Base-by-base conservation (phyloP, 2,329 filamentous ascomycete species). In the Trichothecium sympodiale region DNA sequence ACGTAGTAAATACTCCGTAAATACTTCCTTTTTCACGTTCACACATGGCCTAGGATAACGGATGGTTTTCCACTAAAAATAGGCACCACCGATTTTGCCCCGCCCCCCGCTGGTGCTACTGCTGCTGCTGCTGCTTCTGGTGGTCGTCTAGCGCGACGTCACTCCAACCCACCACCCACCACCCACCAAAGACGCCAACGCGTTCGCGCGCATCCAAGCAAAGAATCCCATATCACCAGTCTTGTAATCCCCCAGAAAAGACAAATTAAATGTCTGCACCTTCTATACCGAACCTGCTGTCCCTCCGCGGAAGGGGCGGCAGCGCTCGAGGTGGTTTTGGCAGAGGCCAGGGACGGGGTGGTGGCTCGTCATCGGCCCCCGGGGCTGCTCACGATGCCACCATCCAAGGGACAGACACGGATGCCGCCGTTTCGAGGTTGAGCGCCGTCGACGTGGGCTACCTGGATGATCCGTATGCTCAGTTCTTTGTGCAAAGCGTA, bases 391-490 rank as follows among this genome's bases (percentile, higher is more conserved):
- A 80, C 46, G 88, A 96, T 58, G 66, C 70, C 40, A 73, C 81
- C 29, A 80, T 98, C 38, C 89, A 94, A 57, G 77, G 79, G 43
- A 98, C 91, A 3, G 91, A 98, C 59, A 79, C 80, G 41, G 91
- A 98, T 63, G 91, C 91, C 17, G 85, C 85, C 40, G 77, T 86
- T 29, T 94, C 87, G 20, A 76, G 91, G 26, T 64, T 94, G 57
- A 96, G 88, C 55, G 89, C 89, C 10, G 86, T 96, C 13, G 74
- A 82, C 38, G 55, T 86, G 34, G 87, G 86, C 23, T 96, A 96
- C 54, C 65, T 98, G 2, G 62, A 83, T 3, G 91, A 98, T 52
- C 73, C 73, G 0, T 96, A 82, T 60, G 86, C 87, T 3, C 62
- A 62, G 36, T 68, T 69, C 37, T 86, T 95, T 53, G 77, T 82